Conservation (phyloP, 371 early-diverging fungal species). For the Basidiobolus meristosporus region DNA sequence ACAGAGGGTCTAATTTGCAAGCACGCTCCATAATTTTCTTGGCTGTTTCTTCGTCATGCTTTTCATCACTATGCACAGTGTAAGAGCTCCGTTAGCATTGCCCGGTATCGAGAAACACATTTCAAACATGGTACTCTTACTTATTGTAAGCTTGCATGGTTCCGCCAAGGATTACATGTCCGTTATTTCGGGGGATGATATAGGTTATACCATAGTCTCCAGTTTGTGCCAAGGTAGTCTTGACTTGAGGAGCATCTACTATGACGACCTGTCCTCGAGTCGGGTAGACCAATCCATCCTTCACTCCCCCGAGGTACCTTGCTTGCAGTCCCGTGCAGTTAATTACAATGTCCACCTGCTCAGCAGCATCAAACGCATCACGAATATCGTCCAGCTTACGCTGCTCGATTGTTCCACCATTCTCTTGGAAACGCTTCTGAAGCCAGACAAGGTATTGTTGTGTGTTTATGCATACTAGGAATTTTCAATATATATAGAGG, state of each 20-base stretch:
- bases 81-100: not conserved
- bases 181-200: constrained; percentile 64
- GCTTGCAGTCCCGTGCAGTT: constrained; percentile 61
- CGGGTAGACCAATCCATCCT: constrained; percentile 34
- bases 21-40: constrained; percentile 25
- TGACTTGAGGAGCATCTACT: constrained; percentile 34
- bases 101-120: too few species aligned
- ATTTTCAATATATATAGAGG: not conserved
- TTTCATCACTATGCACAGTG: constrained; percentile 8
- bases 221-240: constrained; percentile 6
- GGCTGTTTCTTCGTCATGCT: constrained; percentile 12
- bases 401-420: constrained; percentile 26
- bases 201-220: constrained; percentile 13
- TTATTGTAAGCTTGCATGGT: constrained; percentile 35
- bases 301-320: constrained; percentile 35
- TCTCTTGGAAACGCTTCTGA: constrained; percentile 15
- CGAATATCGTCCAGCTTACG: constrained; percentile 19
- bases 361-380: constrained; percentile 13
- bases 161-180: constrained; percentile 63
- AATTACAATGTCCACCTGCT: constrained; percentile 26
- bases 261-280: constrained; percentile 57
- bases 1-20: constrained; percentile 17
- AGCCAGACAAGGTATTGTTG: constrained; percentile 46
- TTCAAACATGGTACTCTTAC: too few species aligned
- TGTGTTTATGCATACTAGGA: not conserved